phyloP scores from a whole-genome alignment of 163 green algal genomes.

The Picocystis sp. region DNA sequence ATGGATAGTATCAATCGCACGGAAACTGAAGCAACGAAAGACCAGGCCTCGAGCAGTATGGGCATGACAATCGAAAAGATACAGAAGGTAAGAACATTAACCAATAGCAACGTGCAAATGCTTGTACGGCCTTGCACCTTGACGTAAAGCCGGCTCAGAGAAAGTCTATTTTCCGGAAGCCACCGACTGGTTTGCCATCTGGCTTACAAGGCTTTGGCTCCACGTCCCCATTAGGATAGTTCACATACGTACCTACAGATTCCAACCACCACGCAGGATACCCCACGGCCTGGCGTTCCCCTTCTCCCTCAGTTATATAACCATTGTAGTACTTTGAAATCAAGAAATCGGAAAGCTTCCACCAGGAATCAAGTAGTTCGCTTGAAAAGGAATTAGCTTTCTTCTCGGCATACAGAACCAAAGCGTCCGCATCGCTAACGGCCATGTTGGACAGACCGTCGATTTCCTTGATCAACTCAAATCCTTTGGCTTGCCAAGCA shows the following conservation, averaged over 20 bases:
- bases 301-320: slow-evolving; percentile 4
- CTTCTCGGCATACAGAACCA: not conserved
- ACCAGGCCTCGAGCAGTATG: too few species aligned
- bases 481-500: not conserved
- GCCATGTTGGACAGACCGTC: not conserved
- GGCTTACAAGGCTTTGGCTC: too few species aligned
- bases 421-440: not conserved
- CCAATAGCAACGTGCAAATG: too few species aligned
- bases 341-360: slow-evolving; percentile 7
- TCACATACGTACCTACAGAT: not conserved
- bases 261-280: slow-evolving; percentile 17
- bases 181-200: too few species aligned
- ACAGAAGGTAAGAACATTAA: too few species aligned
- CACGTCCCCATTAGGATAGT: too few species aligned
- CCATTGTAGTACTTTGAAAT: slow-evolving; percentile 11
- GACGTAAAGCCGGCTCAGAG: too few species aligned
- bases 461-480: not conserved
- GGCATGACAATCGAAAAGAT: too few species aligned
- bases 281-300: not conserved
- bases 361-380: slow-evolving; percentile 5
- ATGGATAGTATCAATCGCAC: too few species aligned
- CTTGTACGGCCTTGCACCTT: too few species aligned
- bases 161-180: too few species aligned
- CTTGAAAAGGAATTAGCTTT: not conserved
- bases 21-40: too few species aligned